Evolutionary conservation across 495 filamentous ascomycete species (phyloP), one percentile per base, ranked within the genome.

Genomic region (Lepidopterella palustris): DNA sequence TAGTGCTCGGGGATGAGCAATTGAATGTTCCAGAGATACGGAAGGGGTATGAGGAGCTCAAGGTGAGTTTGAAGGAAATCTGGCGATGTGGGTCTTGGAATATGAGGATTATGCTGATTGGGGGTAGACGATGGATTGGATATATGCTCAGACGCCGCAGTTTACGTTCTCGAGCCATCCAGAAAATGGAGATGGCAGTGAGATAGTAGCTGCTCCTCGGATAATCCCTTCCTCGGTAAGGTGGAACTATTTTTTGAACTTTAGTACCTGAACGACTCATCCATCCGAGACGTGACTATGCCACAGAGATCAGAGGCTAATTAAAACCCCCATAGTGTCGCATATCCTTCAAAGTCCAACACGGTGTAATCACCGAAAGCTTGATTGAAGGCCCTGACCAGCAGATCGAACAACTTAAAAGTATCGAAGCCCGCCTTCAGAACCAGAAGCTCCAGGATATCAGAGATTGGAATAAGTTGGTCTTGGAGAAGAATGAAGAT

Each of bases 131-230:
- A 67, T 73, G 4, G 84, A 87, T 11, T 95, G 89, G 88, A 85
- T 87, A 63, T 95, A 85, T 70, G 80, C 78, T 2, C 89, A 95
- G 71, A 96, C 91, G 20, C 91, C 91, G 0, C 82, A 86, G 65
- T 96, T 97, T 69, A 87, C 81, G 24, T 86, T 95, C 48, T 84
- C 82, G 5, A 83, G 79, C 20, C 76, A 78, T 53, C 42, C 70
- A 2, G 62, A 53, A 2, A 50, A 61, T 18, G 25, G 35, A 28
- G 51, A 54, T 26, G 27, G 20, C 10, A n/a, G 5, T 21, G 21
- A 57, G 63, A 62, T 27, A 59, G 64, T 50, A 50, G 64, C 23
- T 50, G 61, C 15, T 20, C 53, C 2, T 40, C 52, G 9, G 60
- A 60, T 65, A 72, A 55, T 4, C 26, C 26, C 13, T 39, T 47